Base-by-base conservation (phyloP, 2,329 filamentous ascomycete genomes). In the Capronia epimyces region DNA sequence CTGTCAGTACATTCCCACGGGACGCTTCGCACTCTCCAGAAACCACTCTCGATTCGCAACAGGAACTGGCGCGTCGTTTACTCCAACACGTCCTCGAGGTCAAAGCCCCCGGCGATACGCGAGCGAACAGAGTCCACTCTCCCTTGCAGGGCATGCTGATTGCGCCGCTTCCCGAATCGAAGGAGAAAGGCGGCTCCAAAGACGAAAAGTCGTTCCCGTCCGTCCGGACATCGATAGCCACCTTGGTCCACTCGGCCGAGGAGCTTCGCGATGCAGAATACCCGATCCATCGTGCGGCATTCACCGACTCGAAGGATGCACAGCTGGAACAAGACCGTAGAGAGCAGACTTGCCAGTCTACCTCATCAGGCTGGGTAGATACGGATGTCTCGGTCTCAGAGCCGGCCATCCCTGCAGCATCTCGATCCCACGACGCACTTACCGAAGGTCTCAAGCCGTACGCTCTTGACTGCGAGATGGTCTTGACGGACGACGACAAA, bases 381-480 rank as follows among this genome's bases (percentile, higher is more conserved):
- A 93, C 87, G 1, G 70, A 76, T 15, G 82, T 96, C 67, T 70
- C 3, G 80, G 89, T 47, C 82, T 95, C 52, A 13, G 9, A 36
- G 7, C 43, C 53, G 3, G 24, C 20, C 13, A 18, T 24, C 13
- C n/a, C 41, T 8, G 2, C 49, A 3, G 21, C 52, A 36, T 24
- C 48, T 5, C 9, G 47, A 39, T 21, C 22, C 15, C 16, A n/a
- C 12, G 55, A 60, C 34, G 18, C 41, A 24, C 73, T 95, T 51
- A 94, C 89, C 0, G 87, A 82, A 24, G 93, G 90, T 29, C 81
- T 89, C 56, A 79, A 84, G 31, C 73, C 96, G 9, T 73, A 94
- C 43, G 85, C 89, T 1, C 75, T 98, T 48, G 93, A 98, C 66
- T 98, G 93, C 69, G 93, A 98, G 69, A 98, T 98, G 93, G 95